A percentile compares a stretch with the other conserved stretches of the same genome.
Conservation (phyloP, 106 monocot genomes). For the Dendrobium officinale region DNA sequence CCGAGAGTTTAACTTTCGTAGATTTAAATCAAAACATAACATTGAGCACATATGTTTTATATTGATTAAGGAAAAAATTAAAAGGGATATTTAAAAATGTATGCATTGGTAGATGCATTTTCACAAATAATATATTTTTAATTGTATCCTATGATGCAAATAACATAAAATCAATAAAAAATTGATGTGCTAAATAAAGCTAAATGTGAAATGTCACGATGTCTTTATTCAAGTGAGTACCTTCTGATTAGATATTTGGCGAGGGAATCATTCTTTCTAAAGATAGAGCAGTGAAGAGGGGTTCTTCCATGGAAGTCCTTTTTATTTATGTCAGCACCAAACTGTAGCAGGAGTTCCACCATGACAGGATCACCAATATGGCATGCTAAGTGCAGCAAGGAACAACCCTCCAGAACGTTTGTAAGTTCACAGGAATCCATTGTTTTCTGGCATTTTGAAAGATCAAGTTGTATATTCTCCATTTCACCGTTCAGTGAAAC, state of each 20-base stretch:
- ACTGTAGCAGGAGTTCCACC: slow-evolving; percentile 80
- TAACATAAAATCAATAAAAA: background rate
- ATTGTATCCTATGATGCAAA: background rate
- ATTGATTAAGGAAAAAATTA: too few species aligned
- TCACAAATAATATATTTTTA: background rate
- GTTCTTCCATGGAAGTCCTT: slow-evolving; percentile 87
- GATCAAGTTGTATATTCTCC: slow-evolving; percentile 41
- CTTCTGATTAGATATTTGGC: slow-evolving; percentile 77
- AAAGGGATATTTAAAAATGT: too few species aligned
- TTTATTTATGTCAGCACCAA: slow-evolving; percentile 76
- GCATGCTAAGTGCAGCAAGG: slow-evolving; percentile 79
- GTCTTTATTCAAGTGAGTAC: slow-evolving; percentile 21
- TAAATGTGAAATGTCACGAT: background rate
- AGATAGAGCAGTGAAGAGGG: slow-evolving; percentile 81
- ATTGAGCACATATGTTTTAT: too few species aligned
- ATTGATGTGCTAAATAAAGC: background rate
- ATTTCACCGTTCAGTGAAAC: slow-evolving; percentile 7
- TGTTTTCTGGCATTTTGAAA: slow-evolving; percentile 42
- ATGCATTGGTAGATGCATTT: too few species aligned
- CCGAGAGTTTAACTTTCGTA: too few species aligned
- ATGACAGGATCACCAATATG: slow-evolving; percentile 62
- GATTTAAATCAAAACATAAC: too few species aligned
- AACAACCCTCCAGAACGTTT: slow-evolving; percentile 66
- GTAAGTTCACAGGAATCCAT: slow-evolving; percentile 39
- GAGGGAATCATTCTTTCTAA: slow-evolving; percentile 55